Base-by-base conservation (phyloP, 805 yeast species). In the Wickerhamiella bombiphila region DNA sequence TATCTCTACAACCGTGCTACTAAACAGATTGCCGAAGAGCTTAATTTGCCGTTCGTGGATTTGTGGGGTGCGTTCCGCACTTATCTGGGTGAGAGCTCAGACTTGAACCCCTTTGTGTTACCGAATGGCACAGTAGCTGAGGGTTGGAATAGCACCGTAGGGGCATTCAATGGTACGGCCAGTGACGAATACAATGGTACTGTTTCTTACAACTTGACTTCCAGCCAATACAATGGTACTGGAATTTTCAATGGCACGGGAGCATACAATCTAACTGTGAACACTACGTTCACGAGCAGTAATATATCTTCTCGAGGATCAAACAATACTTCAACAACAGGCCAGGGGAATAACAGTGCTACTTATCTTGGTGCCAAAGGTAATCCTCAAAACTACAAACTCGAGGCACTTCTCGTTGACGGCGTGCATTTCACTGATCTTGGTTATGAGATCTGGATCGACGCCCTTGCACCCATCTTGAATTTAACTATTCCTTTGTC, bases 361-460 rank as follows among this genome's bases (percentile, higher is more conserved):
- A 20, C 30, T 8, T 39, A 29, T 36, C 26, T 39, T 26, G 42
- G 42, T 25, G 34, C 22, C 30, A 35, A 39, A 39, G 42, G 42
- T 29, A 35, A 40, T 38, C 42, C 42, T 25, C 29, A 37, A 25
- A 37, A 37, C 31, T 16, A 30, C 13, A 14, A 40, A 9, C 37
- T 50, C n/a, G 20, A 25, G 5, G 42, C 39, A 18, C 46, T 70
- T 6, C 49, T 72, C 11, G 43, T 53, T 13, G 76, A 70, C 43
- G 85, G 85, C 4, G 52, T 79, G 30, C 86, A 79, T 54, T 78
- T 60, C 53, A 60, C 69, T 2, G 71, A 72, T 1, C 50, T 55
- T 22, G 76, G 72, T 0, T 78, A 77, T 55, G 53, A 59, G 38
- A 36, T 76, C 4, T 55, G 68, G 43, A 74, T 15, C 38, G 15